Evolutionary conservation across 2,329 filamentous ascomycete species (phyloP), one percentile per base, ranked within the genome.

Genomic region (Colletotrichum cuscutae): DNA sequence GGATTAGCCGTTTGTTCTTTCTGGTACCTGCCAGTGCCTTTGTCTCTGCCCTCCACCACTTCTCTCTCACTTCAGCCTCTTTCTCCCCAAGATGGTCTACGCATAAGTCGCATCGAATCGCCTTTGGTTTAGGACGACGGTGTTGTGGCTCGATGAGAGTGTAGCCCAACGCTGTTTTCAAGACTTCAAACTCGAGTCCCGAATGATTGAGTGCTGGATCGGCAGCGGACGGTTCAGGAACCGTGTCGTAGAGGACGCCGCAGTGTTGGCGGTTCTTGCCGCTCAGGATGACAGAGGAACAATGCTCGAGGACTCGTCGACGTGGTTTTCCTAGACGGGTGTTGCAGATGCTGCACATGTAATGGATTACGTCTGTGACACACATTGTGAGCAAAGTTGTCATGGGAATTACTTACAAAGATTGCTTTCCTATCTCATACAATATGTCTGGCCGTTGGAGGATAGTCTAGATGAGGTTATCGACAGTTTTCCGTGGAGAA

Each of bases 301-400:
- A 69, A 12, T 60, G 57, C 24, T 64, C 65, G 53, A 72, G 37
- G 30, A 35, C 22, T 19, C 65, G 37, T 49, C 24, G 19, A 1
- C 66, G 59, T 46, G 70, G 65, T 28, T 65, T 69, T 26, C 59
- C 59, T 15, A 49, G 65, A 54, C 54, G 60, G 19, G 65, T 58
- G 56, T 60, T 65, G 66, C 70, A 70, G 9, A 72, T 49, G 46
- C 37, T 32, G 66, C 60, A 61, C 15, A 61, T 65, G 35, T 57
- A 30, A 12, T 37, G 70, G 28, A 42, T 19, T 6, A 46, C 60
- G 60, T 57, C 61, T 52, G 60, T 22, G 22, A 49, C 26, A 19
- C 60, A 70, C 66, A 61, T 72, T n/a, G 58, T 32, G 9, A 46
- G n/a, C 5, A 11, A 8, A 13, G 22, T 9, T 12, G 9, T 24